A percentile compares a stretch with the other conserved stretches of the same genome.
phyloP scores from a whole-genome alignment of 768 basidiomycete species.

The Trametes elegans region DNA sequence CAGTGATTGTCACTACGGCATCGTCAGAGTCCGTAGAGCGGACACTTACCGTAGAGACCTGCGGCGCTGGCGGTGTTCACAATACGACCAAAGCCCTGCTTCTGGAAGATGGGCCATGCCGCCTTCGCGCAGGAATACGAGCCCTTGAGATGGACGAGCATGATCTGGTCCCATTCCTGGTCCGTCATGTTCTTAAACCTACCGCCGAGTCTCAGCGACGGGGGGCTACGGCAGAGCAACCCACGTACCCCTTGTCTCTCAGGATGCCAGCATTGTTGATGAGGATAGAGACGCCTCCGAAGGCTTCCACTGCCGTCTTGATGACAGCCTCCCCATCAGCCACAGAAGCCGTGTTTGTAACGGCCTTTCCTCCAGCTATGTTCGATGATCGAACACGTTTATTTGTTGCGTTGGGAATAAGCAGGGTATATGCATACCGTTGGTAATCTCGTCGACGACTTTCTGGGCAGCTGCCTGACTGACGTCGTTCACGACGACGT shows the following conservation, averaged over 20 bases:
- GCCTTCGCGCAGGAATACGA: constrained; percentile 92
- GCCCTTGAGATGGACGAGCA: constrained; percentile 90
- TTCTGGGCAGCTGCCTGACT: constrained; percentile 84
- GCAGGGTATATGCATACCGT: constrained; percentile 47
- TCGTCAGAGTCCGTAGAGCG: background rate
- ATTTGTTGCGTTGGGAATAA: no score
- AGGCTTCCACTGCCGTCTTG: constrained; percentile 79
- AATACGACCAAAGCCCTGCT: constrained; percentile 91
- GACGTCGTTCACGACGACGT: constrained; percentile 95
- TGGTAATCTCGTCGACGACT: constrained; percentile 85
- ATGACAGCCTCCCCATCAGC: constrained; percentile 86
- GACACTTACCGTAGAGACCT: constrained; percentile 76
- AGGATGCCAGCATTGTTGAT: constrained; percentile 97
- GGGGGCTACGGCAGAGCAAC: background rate
- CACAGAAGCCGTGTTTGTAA: constrained; percentile 82
- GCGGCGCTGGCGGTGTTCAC: constrained; percentile 96
- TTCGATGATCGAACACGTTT: no score
- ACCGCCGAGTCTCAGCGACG: background rate
- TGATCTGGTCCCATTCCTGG: constrained; percentile 87
- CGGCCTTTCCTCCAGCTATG: constrained; percentile 85
- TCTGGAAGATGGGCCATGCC: constrained; percentile 93
- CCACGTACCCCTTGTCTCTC: constrained; percentile 68
- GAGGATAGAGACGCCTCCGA: constrained; percentile 81
- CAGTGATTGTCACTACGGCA: background rate
- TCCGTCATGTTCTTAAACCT: constrained; percentile 99